Base-by-base conservation (phyloP, 768 basidiomycete genomes). In the Filobasidium floriforme region DNA sequence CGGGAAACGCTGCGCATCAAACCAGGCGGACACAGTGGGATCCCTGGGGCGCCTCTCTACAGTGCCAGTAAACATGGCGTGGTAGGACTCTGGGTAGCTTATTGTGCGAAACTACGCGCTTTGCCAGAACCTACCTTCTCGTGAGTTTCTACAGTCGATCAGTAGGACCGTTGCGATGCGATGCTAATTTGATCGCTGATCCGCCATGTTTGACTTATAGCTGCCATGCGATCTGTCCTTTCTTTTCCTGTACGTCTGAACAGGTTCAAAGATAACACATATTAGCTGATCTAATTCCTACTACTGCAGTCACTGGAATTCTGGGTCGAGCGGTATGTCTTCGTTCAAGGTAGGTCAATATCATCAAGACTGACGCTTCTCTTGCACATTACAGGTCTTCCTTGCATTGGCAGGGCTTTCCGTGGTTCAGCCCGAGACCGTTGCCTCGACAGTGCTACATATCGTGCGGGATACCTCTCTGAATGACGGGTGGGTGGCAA, bases 211-310 rank as follows among this genome's bases (percentile, higher is more conserved):
- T 18, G 22, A 15, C 0, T 1, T 24, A 1, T 29, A 68, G 67
- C 1, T 63, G 62, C 40, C 62, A 68, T 61, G 62, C 57, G 28
- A 59, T 68, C 26, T 68, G 67, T 43, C 67, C 67, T 24, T 68
- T 68, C 49, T 68, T 68, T 37, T 63, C 67, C 1, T 41, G 66
- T 67, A 43, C 43, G 66, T 60, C 19, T 18, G 24, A 2, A 19
- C 26, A 37, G 12, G n/a, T 1, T 26, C 10, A 7, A 7, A 28
- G 14, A 2, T 10, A 19, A 9, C 18, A 1, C 18, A n/a, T 41
- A 2, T 15, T 29, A 24, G 44, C 52, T 66, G 40, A 60, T 28
- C 32, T 40, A 1, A 18, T 28, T 9, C 9, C 19, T 15, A 12
- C 11, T 62, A 18, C n/a, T 40, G 22, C 41, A 68, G 67, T 51